A percentile compares a stretch with the other conserved stretches of the same genome.
These are phyloP conservation scores for Pestalotiopsis sp. DNA, from an alignment of 2,329 filamentous ascomycete genomes.

Conservation along the genomic window DNA sequence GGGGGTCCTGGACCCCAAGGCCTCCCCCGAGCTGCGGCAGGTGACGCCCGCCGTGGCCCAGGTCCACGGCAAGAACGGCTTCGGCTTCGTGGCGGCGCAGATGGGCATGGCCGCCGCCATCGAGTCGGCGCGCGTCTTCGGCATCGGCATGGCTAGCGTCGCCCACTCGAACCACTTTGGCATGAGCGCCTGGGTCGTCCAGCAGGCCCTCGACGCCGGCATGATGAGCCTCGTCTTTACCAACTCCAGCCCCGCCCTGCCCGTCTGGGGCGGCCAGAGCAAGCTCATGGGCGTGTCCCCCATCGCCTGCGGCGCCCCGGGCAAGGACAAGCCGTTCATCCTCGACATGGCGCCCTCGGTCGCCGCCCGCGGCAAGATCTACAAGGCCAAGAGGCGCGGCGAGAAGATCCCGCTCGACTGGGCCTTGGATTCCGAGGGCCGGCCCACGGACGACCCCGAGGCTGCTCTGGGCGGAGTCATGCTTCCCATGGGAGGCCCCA, in stretches of 20 bases:
- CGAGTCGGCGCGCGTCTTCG: slow-evolving; percentile 63
- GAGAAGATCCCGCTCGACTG: slow-evolving; percentile 74
- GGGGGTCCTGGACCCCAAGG: slow-evolving; percentile 65
- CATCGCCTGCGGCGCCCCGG: slow-evolving; percentile 76
- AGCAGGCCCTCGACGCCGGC: slow-evolving; percentile 72
- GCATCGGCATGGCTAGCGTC: slow-evolving; percentile 76
- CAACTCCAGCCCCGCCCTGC: slow-evolving; percentile 72
- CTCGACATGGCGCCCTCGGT: slow-evolving; percentile 75
- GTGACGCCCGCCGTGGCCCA: slow-evolving; percentile 73
- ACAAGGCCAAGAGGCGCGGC: slow-evolving; percentile 66
- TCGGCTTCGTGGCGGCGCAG: slow-evolving; percentile 74
- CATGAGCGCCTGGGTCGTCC: slow-evolving; percentile 81
- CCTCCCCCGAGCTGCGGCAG: slow-evolving; percentile 59
- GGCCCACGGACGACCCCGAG: slow-evolving; percentile 70
- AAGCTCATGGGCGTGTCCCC: slow-evolving; percentile 76
- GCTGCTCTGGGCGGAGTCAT: slow-evolving; percentile 76
- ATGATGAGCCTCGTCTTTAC: slow-evolving; percentile 75
- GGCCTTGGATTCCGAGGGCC: slow-evolving; percentile 74
- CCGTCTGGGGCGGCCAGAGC: slow-evolving; percentile 68
- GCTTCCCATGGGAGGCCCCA: slow-evolving; percentile 84
- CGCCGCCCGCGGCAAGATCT: slow-evolving; percentile 72
- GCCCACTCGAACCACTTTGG: slow-evolving; percentile 83
- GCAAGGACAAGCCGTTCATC: slow-evolving; percentile 64
- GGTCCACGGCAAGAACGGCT: slow-evolving; percentile 70
- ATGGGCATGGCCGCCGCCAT: slow-evolving; percentile 69